Evolutionary conservation across 768 basidiomycete genomes (phyloP), one percentile per base, ranked within the genome.

Genomic region (Leccinum barrowsii): DNA sequence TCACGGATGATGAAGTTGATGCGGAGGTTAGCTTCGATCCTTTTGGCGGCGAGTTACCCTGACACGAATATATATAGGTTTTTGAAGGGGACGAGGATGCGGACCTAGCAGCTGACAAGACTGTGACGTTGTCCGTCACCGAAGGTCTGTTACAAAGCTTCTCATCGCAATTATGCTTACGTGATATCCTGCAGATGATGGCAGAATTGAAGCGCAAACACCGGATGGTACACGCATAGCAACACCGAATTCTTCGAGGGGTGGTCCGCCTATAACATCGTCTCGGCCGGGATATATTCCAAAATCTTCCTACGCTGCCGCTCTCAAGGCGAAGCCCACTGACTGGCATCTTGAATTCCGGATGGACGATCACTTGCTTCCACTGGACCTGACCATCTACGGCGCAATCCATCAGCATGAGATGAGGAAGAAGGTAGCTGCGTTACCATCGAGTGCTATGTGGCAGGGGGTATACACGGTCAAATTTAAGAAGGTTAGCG

Each of bases 311-410:
- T 99, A 99, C 71, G 97, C 97, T 30, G 89, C 94, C 4, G 95
- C 95, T 12, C 80, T 98, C 57, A 97, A 94, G 75, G 78, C 93
- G 0, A 94, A 93, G 68, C 94, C 96, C 4, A 85, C 83, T 15
- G 96, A 98, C 67, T 99, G 94, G 93, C 95, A 99, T 71, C 84
- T 98, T 53, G 90, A 97, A 73, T 98, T 99, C 74, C 89, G 84
- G 8, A 90, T 98, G 85, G 92, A 92, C 67, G 94, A 94, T 59
- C 87, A 92, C 49, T 74, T 84, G 21, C 76, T 98, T 17, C 89
- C 90, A 0, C 74, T 95, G 58, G 91, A 95, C 70, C 79, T 95
- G 56, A 99, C 97, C 0, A 88, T 99, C 52, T 99, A 97, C 68
- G 97, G 97, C 7, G 96, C 94, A 0, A 90, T 97, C 49, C 94